Base-by-base conservation (phyloP, 1,284 basidiomycete species). In the Xerocomus nothofagi region DNA sequence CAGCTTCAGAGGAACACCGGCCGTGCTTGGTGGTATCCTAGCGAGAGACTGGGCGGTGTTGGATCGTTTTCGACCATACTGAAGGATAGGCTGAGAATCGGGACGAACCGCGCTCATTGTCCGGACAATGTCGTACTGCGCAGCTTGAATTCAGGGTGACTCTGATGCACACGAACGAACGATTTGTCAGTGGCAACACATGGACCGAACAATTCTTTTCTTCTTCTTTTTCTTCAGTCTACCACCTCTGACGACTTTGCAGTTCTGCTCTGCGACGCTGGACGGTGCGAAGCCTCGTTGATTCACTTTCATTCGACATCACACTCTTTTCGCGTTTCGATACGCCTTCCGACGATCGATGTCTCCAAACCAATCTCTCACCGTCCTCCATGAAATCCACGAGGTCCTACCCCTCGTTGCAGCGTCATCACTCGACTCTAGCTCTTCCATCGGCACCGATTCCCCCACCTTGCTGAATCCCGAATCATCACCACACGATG, bases 1-100 rank as follows among this genome's bases (percentile, higher is more conserved):
- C 24, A 79, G 58, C 58, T 76, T 74, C 12, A 89, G 71, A 0
- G 81, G 79, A 4, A 29, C 39, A 4, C 36, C 23, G 12, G 58
- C 30, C 2, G 68, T 57, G 41, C 31, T 43, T 4, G 73, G 65
- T 2, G 71, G 65, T 37, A 65, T 66, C 51, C 78, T 75, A 53
- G 80, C 73, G 47, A 80, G 69, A 3, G 87, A 89, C 45, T 85
- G 82, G 0, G 79, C 76, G 0, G 86, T 89, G 60, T 86, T 87
- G 21, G 87, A 88, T 40, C 87, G 76, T 48, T 82, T 79, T 34
- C 87, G 78, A 49, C 77, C 71, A 60, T 75, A 80, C 47, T 76
- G 76, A 14, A 77, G 69, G 41, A 74, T 68, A 2, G 62, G 42
- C 18, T 62, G 61, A 27, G 54, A 17, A 65, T 84, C 81, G 40